A percentile compares a stretch with the other conserved stretches of the same genome.
phyloP scores from a whole-genome alignment of 73 alveolate species.

The Effrenium voratum region DNA sequence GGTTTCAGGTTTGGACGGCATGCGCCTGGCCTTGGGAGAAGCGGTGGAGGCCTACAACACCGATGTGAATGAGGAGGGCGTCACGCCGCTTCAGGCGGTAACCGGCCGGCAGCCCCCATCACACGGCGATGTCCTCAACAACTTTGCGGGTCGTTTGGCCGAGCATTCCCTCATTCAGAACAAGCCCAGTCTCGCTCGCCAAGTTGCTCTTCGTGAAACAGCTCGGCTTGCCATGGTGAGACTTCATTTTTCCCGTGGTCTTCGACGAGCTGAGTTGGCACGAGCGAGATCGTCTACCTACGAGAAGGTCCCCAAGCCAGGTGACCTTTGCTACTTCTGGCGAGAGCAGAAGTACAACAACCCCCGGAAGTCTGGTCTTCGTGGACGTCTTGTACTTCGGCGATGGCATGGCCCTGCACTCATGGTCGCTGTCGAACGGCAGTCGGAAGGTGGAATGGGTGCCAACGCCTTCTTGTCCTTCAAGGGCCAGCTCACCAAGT shows the following conservation, averaged over 20 bases:
- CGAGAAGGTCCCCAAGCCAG: background rate
- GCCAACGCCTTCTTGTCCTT: background rate
- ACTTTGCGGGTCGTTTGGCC: background rate
- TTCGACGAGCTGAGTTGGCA: background rate
- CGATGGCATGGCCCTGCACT: conserved; percentile 47
- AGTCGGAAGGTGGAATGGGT: background rate
- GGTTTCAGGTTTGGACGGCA: background rate
- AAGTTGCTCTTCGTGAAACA: background rate
- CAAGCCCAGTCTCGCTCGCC: background rate
- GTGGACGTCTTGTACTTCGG: background rate
- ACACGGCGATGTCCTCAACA: conserved; percentile 26
- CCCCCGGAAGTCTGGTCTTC: background rate
- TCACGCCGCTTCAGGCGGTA: conserved; percentile 14
- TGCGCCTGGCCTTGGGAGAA: background rate
- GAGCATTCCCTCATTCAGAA: conserved; percentile 21
- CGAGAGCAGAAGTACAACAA: conserved; percentile 12
- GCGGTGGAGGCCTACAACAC: conserved; percentile 16
- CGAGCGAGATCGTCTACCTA: background rate
- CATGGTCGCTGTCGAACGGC: conserved; percentile 25
- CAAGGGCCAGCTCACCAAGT: conserved; percentile 14
- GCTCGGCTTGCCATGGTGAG: conserved; percentile 16
- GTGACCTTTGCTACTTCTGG: conserved; percentile 20
- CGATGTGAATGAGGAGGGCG: conserved; percentile 31
- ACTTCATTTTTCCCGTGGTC: background rate
- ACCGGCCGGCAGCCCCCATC: conserved; percentile 8